Percentiles rank a stretch among this genome's conserved stretches.
These are phyloP conservation scores for Plasmodium knowlesi DNA, from an alignment of 169 alveolate species.

Conservation along the genomic window DNA sequence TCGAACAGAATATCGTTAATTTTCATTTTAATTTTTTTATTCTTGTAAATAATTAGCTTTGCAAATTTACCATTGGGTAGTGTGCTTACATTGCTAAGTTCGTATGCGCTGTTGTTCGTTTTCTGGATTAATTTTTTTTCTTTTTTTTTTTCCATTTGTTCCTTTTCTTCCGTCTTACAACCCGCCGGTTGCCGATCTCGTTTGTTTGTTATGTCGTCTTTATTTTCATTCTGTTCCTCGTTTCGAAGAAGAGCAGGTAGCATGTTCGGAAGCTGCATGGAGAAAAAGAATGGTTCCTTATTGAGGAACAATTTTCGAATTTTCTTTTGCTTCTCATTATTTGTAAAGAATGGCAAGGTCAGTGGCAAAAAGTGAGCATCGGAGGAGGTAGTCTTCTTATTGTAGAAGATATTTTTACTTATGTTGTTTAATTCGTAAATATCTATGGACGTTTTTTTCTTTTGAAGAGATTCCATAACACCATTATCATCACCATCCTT, in stretches of 20 bases:
- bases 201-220: not conserved
- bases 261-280: slow-evolving; percentile 68
- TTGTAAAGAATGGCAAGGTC: slow-evolving; percentile 58
- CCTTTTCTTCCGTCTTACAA: not conserved
- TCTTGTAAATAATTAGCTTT: slow-evolving; percentile 68
- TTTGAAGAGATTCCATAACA: slow-evolving; percentile 1
- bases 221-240: slow-evolving; percentile 1
- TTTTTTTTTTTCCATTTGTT: slow-evolving; percentile 7
- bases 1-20: slow-evolving; percentile 64
- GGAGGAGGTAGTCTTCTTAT: slow-evolving; percentile 41
- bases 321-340: slow-evolving; percentile 60
- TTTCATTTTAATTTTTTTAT: slow-evolving; percentile 76
- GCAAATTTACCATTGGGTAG: slow-evolving; percentile 75
- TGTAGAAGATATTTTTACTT: slow-evolving; percentile 73
- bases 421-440: slow-evolving; percentile 66
- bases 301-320: slow-evolving; percentile 23
- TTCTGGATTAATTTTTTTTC: not conserved
- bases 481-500: not conserved
- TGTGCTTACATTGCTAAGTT: slow-evolving; percentile 53
- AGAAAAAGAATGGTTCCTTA: slow-evolving; percentile 48
- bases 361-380: slow-evolving; percentile 69
- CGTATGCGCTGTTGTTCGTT: not conserved
- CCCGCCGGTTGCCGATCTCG: not conserved
- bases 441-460: slow-evolving; percentile 60
- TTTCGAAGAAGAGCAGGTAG: slow-evolving; percentile 62